A percentile compares a stretch with the other conserved stretches of the same genome.
Evolutionary conservation across 306 rosid species (phyloP).

Genomic region (Quercus mongolica): DNA sequence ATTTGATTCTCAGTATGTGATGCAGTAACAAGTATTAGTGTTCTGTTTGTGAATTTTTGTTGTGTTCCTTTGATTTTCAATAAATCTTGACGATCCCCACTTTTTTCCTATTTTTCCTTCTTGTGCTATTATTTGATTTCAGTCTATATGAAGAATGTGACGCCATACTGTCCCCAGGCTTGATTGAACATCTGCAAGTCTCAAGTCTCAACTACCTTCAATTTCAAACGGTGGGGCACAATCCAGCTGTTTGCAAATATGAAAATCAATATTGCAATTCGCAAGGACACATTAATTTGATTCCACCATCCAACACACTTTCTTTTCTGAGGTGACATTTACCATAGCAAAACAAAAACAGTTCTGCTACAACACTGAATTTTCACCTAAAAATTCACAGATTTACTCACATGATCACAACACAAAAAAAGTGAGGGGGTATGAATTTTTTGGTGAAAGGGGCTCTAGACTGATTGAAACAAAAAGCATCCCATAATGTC

Average conservation of each 20-base stretch:
- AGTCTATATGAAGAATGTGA: no score
- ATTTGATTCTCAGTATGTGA: constrained; percentile 25
- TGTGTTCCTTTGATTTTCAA: constrained; percentile 16
- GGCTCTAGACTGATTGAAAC: no score
- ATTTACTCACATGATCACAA: no score
- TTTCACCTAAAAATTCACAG: no score
- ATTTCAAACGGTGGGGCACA: not conserved
- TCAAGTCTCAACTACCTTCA: not conserved
- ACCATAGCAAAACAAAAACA: not conserved
- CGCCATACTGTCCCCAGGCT: not conserved
- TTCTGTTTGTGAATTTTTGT: constrained; percentile 6
- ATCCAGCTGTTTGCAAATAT: not conserved
- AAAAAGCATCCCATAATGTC: no score
- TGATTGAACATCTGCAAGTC: not conserved
- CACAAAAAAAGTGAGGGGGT: not conserved
- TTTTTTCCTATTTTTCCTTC: not conserved
- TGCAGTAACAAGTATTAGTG: constrained; percentile 6
- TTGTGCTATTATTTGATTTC: not conserved
- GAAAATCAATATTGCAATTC: not conserved
- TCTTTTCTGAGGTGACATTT: no score
- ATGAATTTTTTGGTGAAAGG: no score
- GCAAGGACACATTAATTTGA: no score
- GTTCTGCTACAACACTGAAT: not conserved
- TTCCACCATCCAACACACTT: not conserved
- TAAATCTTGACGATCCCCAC: constrained; percentile 6